A percentile compares a stretch with the other conserved stretches of the same genome.
These are phyloP conservation scores for Cornus suecica DNA, from an alignment of 148 eudicot species.

Conservation along the genomic window DNA sequence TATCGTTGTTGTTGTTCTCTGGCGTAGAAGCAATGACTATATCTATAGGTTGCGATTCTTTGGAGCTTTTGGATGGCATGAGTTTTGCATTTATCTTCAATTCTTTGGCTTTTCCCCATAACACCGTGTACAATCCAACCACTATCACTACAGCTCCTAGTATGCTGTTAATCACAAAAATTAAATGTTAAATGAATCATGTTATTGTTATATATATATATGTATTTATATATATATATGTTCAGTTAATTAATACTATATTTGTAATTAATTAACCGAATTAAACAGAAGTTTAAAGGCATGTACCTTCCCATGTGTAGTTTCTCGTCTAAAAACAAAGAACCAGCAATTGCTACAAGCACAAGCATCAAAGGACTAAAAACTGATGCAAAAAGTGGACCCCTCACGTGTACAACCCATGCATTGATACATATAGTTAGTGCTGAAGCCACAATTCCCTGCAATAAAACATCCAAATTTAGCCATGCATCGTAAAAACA, in stretches of 20 bases:
- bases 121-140: neutral
- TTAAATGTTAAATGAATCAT: neutral
- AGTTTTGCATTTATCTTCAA: neutral
- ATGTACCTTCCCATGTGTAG: constrained; percentile 62
- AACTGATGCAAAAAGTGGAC: constrained; percentile 53
- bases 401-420: constrained; percentile 47
- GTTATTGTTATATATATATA: too few relatives aligned
- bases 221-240: too few relatives aligned
- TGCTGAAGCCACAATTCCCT: constrained; percentile 46
- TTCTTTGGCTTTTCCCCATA: constrained; percentile 1
- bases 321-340: constrained; percentile 48
- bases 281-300: neutral
- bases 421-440: constrained; percentile 28
- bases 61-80: neutral
- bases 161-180: neutral
- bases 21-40: neutral
- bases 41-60: neutral
- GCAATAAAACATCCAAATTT: neutral
- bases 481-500: neutral
- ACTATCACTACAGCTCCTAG: neutral
- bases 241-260: neutral
- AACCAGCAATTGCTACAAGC: constrained; percentile 54
- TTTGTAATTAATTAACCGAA: too few relatives aligned
- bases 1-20: neutral
- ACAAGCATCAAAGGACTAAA: constrained; percentile 67